These are phyloP conservation scores for Oxyria digyna DNA, from an alignment of 148 eudicot genomes.

Conservation along the genomic window DNA sequence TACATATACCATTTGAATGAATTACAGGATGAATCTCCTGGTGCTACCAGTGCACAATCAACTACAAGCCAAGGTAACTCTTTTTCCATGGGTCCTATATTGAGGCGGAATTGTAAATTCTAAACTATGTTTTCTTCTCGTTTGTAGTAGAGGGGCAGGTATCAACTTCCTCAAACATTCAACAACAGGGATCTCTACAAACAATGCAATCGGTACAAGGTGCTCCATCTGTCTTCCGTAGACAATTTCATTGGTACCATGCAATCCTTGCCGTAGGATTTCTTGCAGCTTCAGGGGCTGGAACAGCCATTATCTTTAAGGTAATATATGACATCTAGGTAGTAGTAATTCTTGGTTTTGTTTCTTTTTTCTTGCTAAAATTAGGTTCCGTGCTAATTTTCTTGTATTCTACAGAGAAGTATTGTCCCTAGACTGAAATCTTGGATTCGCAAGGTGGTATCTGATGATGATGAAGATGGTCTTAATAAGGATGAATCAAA, in stretches of 20 bases:
- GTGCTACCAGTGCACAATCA: constrained; percentile 35
- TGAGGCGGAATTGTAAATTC: not conserved
- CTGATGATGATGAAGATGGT: constrained; percentile 3
- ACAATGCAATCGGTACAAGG: constrained; percentile 37
- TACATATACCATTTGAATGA: not conserved
- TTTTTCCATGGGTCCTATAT: not conserved
- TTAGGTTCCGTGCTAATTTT: not conserved
- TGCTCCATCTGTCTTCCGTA: constrained; percentile 30
- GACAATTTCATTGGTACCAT: constrained; percentile 73
- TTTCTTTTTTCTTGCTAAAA: not conserved
- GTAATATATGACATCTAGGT: constrained; percentile 20
- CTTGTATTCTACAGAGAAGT: not conserved
- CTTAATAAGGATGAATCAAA: not conserved
- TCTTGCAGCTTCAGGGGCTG: constrained; percentile 80
- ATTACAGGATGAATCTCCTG: constrained; percentile 63
- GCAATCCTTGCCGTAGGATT: constrained; percentile 71
- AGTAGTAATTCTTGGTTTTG: not conserved
- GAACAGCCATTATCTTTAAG: constrained; percentile 69
- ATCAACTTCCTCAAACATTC: constrained; percentile 35
- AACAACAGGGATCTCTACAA: constrained; percentile 40
- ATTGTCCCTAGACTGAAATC: constrained; percentile 3
- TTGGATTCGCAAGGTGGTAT: constrained; percentile 4
- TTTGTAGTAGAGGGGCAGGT: constrained; percentile 38
- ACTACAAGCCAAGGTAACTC: constrained; percentile 48
- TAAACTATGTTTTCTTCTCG: not conserved